phyloP scores from a whole-genome alignment of 176 grass and related monocot genomes.

The Thinopyrum elongatum region DNA sequence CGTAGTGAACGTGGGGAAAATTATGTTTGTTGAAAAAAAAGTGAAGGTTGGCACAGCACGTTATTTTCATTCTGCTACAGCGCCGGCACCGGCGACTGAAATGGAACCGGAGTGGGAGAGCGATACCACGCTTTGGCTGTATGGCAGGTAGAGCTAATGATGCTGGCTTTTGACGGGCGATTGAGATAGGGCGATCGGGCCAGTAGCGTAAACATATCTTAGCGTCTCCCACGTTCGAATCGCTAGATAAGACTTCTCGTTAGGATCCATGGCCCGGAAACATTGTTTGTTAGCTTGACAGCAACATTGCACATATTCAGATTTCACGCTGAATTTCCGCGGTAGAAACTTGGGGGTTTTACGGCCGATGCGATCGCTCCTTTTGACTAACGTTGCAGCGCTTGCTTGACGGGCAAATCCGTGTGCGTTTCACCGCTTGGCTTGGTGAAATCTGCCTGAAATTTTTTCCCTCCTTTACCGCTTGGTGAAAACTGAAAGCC shows the following conservation, averaged over 20 bases:
- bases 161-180: slow-evolving; percentile 43
- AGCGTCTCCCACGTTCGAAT: slow-evolving; percentile 37
- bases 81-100: background rate
- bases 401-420: background rate
- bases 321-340: background rate
- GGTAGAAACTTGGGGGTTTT: background rate
- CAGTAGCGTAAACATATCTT: slow-evolving; percentile 33
- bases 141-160: slow-evolving; percentile 28
- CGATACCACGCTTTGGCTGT: slow-evolving; percentile 8
- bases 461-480: background rate
- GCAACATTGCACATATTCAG: background rate
- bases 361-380: no score
- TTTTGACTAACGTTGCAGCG: background rate
- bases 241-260: slow-evolving; percentile 23
- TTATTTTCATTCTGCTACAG: background rate
- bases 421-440: background rate
- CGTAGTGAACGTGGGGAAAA: no score
- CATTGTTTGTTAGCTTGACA: background rate
- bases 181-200: background rate
- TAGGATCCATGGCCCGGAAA: slow-evolving; percentile 12
- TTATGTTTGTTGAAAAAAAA: background rate
- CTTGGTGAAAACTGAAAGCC: background rate
- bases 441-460: background rate
- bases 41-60: background rate
- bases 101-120: background rate